Base-by-base conservation (phyloP, 106 monocot species). In the Phalaenopsis equestris region DNA sequence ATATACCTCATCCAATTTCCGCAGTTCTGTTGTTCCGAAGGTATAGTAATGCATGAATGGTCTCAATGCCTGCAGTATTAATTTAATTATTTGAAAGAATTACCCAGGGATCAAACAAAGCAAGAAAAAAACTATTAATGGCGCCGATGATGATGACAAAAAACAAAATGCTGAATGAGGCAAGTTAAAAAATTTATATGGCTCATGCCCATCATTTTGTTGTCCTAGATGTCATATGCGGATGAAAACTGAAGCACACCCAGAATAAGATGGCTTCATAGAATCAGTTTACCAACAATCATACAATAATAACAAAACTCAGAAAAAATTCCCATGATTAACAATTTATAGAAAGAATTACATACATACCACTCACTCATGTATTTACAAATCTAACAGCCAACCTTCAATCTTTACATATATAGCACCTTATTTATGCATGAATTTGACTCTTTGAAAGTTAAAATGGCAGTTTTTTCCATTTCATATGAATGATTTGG, bases 1-100 rank as follows among this genome's bases (percentile, higher is more conserved):
- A 70, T 41, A 7, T 89, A 95, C 98, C 94, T 99, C 78, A 73
- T 95, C 85, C 82, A 95, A 83, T 83, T 86, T 89, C 80, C 82
- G 72, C 88, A 99, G 80, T 0, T 92, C 65, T 78, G 84, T 78
- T 41, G 82, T 83, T 64, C 86, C 89, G 80, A 99, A 99, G 49
- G 93, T 93, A 80, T 94, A 91, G 70, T 94, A 95, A 81, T 93
- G 89, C 52, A 99, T 80, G 43, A 94, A 94, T 52, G 94, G 87
- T 83, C 94, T 88, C 76, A 84, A 79, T 75, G 94, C 92, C 97
- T 94, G 90, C 76, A 89, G 55, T 36, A 82, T 42, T 70, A 39
- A 70, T 70, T 38, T 70, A 70, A 39, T 36, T 39, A 38, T 39
- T 38, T 21, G 39, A 61, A 61, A 21, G n/a, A 5, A 65, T 30